Evolutionary conservation across 2,329 filamentous ascomycete genomes (phyloP).

Genomic region (Dothistroma septosporum): DNA sequence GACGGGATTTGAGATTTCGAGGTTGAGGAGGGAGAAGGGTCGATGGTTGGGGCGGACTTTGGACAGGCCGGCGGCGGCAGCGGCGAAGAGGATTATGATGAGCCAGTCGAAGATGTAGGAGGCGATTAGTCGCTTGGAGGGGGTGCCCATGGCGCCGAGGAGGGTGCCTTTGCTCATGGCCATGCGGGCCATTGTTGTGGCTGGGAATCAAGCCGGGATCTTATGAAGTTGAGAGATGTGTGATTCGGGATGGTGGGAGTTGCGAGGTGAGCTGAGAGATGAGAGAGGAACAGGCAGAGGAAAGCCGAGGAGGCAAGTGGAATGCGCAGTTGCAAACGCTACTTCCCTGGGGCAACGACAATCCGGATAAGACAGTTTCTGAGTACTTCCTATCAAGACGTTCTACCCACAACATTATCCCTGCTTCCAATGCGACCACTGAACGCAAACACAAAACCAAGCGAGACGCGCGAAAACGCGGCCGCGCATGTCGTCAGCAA

Average conservation of each 20-base stretch:
- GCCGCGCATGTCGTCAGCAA: not conserved
- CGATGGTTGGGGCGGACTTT: constrained; percentile 61
- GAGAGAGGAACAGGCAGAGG: not conserved
- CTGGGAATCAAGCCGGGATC: too few relatives aligned
- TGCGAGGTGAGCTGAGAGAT: not conserved
- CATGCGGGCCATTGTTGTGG: not conserved
- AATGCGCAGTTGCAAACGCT: not conserved
- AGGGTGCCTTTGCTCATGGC: constrained; percentile 11
- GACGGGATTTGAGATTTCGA: constrained; percentile 74
- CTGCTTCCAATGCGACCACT: not conserved
- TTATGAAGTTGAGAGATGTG: too few relatives aligned
- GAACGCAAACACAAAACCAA: not conserved
- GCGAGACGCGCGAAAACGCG: not conserved
- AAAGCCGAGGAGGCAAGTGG: not conserved
- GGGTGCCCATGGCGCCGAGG: constrained; percentile 13
- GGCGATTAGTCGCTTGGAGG: constrained; percentile 44
- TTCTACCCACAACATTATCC: not conserved
- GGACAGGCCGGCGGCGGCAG: constrained; percentile 43
- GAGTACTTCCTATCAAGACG: not conserved
- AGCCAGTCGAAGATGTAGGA: constrained; percentile 75
- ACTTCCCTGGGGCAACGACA: not conserved
- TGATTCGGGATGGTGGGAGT: not conserved
- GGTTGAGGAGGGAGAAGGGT: constrained; percentile 68
- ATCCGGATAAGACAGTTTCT: not conserved
- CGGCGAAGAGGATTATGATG: constrained; percentile 49